Percentiles rank a stretch among this genome's conserved stretches.
These are phyloP conservation scores for Sugiyamaella paludigena DNA, from an alignment of 1,139 yeast species.

Conservation along the genomic window DNA sequence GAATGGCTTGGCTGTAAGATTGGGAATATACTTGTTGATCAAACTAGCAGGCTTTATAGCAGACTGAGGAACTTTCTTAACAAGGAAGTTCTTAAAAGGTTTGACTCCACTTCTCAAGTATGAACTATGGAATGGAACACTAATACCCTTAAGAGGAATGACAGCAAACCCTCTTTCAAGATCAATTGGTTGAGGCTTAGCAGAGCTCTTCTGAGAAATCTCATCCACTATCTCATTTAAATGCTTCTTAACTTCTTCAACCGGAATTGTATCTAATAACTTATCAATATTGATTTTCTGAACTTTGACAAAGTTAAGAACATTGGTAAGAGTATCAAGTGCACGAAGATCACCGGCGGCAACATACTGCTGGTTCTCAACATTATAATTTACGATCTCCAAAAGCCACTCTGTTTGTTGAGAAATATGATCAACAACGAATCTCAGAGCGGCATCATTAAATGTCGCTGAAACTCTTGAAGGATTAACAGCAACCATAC, in stretches of 20 bases:
- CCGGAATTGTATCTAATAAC: conserved; percentile 73
- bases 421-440: conserved; percentile 87
- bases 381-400: conserved; percentile 97
- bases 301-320: conserved; percentile 84
- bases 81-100: conserved; percentile 96
- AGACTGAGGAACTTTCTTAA: conserved; percentile 91
- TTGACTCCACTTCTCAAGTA: conserved; percentile 97
- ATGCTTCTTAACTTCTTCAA: conserved; percentile 86
- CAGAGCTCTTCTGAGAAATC: conserved; percentile 73
- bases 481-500: conserved; percentile 99
- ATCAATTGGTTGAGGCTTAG: conserved; percentile 94
- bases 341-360: conserved; percentile 98
- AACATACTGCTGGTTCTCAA: conserved; percentile 96
- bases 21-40: conserved; percentile 94
- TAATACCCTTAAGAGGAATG: conserved; percentile 95
- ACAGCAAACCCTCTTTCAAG: conserved; percentile 98
- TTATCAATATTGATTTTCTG: conserved; percentile 93
- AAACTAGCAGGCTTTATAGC: conserved; percentile 93
- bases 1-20: conserved; percentile 97
- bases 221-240: conserved; percentile 83
- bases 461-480: conserved; percentile 86
- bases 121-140: conserved; percentile 98
- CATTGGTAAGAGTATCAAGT: conserved; percentile 88
- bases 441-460: conserved; percentile 88
- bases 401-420: conserved; percentile 85